These are phyloP conservation scores for Spatholobus suberectus DNA, from an alignment of 306 rosid genomes.

Conservation along the genomic window DNA sequence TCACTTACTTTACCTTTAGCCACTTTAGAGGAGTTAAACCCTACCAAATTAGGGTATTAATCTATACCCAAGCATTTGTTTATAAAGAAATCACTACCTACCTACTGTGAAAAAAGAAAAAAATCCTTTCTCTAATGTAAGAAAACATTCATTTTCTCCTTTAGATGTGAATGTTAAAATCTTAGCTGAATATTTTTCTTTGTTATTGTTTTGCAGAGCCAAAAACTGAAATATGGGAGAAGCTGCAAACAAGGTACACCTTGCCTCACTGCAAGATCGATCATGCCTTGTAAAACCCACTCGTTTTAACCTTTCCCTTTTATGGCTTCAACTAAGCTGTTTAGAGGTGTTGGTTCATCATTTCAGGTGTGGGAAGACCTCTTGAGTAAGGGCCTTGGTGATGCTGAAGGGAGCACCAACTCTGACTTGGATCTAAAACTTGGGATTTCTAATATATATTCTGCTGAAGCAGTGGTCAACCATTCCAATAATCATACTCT, in stretches of 20 bases:
- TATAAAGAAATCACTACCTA: background rate
- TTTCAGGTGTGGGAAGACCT: slow-evolving; percentile 22
- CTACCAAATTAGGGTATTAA: too few relatives aligned
- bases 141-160: too few relatives aligned
- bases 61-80: background rate
- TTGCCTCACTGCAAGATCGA: background rate
- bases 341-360: slow-evolving; percentile 10
- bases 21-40: too few relatives aligned
- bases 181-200: background rate
- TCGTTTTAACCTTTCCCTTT: background rate
- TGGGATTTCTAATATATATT: too few relatives aligned
- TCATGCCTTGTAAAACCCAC: background rate
- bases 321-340: background rate
- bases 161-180: background rate
- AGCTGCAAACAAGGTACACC: background rate
- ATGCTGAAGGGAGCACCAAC: background rate
- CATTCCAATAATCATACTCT: background rate
- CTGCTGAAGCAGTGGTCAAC: background rate
- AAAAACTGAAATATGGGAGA: slow-evolving; percentile 34
- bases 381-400: background rate
- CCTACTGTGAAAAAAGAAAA: too few relatives aligned
- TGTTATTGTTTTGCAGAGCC: background rate
- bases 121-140: too few relatives aligned
- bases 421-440: background rate
- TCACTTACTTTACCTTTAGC: too few relatives aligned